Conservation (phyloP, 768 basidiomycete species). For the Hygrophorus pudorinus region DNA sequence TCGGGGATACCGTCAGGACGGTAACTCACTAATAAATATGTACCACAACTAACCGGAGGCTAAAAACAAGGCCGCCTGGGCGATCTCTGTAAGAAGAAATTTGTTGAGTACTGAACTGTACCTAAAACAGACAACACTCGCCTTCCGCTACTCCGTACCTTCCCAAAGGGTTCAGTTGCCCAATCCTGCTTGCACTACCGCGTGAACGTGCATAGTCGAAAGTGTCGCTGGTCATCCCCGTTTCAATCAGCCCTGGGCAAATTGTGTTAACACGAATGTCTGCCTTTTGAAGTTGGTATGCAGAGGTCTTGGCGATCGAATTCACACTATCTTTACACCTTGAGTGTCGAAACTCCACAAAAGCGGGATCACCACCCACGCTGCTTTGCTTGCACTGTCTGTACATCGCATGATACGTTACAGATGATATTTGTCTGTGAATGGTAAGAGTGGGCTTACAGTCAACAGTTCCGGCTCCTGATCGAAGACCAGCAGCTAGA, state of each 20-base stretch:
- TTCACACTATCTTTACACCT: conserved; percentile 51
- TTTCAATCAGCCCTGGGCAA: conserved; percentile 90
- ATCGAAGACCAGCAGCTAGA: conserved; percentile 71
- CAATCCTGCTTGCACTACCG: conserved; percentile 69
- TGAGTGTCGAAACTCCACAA: not conserved
- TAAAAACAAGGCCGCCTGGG: conserved; percentile 74
- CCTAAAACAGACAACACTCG: conserved; percentile 19
- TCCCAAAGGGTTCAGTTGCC: conserved; percentile 75
- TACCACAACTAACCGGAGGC: conserved; percentile 65
- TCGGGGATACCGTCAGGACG: not conserved
- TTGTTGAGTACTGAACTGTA: conserved; percentile 6
- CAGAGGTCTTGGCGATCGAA: conserved; percentile 74
- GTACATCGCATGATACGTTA: conserved; percentile 3
- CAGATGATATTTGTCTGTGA: conserved; percentile 11
- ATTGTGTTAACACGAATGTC: conserved; percentile 86
- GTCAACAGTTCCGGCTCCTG: conserved; percentile 73
- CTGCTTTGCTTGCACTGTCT: conserved; percentile 92
- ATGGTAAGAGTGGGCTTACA: conserved; percentile 39
- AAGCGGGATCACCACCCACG: conserved; percentile 38
- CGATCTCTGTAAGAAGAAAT: conserved; percentile 56
- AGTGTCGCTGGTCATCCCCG: conserved; percentile 74
- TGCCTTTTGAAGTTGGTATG: conserved; percentile 69
- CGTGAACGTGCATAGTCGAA: conserved; percentile 72
- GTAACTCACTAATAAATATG: not conserved
- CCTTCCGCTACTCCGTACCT: conserved; percentile 79